These are phyloP conservation scores for Globisporangium solare DNA, from an alignment of 352 stramenopile species.

Conservation along the genomic window DNA sequence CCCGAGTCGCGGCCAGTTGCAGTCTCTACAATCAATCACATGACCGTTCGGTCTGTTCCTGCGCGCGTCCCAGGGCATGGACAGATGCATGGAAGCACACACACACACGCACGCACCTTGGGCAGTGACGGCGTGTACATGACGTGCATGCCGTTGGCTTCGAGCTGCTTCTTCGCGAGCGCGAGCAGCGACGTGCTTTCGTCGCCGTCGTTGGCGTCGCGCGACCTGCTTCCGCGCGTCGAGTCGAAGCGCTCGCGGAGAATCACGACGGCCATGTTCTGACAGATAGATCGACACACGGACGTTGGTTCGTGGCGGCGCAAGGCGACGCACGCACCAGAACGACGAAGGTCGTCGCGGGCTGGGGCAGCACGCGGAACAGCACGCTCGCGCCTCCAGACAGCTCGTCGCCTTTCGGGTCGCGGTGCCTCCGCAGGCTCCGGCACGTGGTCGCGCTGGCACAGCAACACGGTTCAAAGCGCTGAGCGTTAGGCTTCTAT, in stretches of 20 bases:
- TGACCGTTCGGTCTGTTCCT: neutral
- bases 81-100: no score
- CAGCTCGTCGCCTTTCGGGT: neutral
- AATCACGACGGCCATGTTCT: slow-evolving; percentile 61
- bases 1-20: slow-evolving; percentile 22
- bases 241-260: slow-evolving; percentile 58
- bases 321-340: slow-evolving; percentile 20
- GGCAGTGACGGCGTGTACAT: slow-evolving; percentile 33
- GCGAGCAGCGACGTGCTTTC: slow-evolving; percentile 34
- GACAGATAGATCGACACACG: neutral
- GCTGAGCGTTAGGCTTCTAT: neutral
- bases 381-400: slow-evolving; percentile 8
- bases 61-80: neutral
- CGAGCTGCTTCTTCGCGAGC: slow-evolving; percentile 50
- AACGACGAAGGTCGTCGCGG: slow-evolving; percentile 37
- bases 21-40: slow-evolving; percentile 30
- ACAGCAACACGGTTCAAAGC: neutral
- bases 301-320: neutral
- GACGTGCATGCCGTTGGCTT: slow-evolving; percentile 36
- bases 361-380: slow-evolving; percentile 35
- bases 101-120: no score
- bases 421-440: slow-evolving; percentile 9
- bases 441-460: slow-evolving; percentile 27
- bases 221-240: slow-evolving; percentile 3
- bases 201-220: neutral